Evolutionary conservation across 805 yeast species (phyloP), one percentile per base, ranked within the genome.

Genomic region (Saturnispora dispora): DNA sequence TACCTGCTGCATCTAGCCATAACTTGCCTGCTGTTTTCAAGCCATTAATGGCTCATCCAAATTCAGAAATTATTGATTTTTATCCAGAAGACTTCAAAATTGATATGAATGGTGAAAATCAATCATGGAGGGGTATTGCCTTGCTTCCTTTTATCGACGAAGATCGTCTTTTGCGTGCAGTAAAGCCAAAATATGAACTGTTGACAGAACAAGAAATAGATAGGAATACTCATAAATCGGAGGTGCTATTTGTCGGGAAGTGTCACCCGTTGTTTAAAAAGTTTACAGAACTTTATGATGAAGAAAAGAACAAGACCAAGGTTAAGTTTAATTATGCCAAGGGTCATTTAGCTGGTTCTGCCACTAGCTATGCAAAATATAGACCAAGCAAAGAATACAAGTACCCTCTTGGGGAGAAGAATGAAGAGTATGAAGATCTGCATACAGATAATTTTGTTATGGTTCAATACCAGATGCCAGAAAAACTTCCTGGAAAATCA

Each of bases 111-210:
- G 98, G 98, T 28, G 87, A 88, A 58, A 88, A 86, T 58, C 85
- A 85, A 88, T 75, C 91, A 47, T 90, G 98, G 98, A 95, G 88
- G 64, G 97, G 96, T 50, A 85, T 90, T 60, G 90, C 95, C 0
- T 68, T 90, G 40, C 70, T 90, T 51, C 97, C 98, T 0, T 90
- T 90, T 58, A 91, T 90, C 58, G 96, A 90, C 60, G 96, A 88
- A 60, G 66, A 66, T n/a, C 71, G 95, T 58, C 71, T 90, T 43
- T 65, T 90, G 49, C 69, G 72, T 17, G 82, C 81, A 3, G 95
- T 89, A 2, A 73, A 78, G 49, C 77, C 68, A 1, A 79, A 83
- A 54, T 90, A 90, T 62, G 69, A 74, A 2, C 66, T 71, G 37
- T 71, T 90, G 45, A 76, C 88, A 0, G 85, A 78, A 3, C 80